Conservation (phyloP, 1,139 yeast genomes). For the Candida frijolesensis region DNA sequence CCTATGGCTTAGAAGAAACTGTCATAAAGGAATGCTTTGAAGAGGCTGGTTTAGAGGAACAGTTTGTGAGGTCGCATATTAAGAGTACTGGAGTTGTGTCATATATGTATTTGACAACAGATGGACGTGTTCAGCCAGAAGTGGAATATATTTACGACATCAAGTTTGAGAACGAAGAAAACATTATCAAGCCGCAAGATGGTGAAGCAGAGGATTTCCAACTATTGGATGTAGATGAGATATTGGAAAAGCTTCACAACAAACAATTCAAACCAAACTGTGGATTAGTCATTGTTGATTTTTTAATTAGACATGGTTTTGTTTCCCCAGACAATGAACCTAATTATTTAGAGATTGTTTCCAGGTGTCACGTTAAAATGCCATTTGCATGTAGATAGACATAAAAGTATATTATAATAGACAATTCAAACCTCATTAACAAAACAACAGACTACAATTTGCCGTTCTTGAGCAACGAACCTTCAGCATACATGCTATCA, state of each 20-base stretch:
- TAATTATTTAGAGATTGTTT: conserved; percentile 57
- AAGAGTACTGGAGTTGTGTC: conserved; percentile 66
- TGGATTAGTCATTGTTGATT: conserved; percentile 77
- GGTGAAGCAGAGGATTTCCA: conserved; percentile 81
- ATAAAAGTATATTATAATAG: not conserved
- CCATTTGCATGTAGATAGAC: conserved; percentile 60
- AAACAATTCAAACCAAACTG: conserved; percentile 89
- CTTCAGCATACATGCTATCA: conserved; percentile 51
- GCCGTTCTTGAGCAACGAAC: conserved; percentile 28
- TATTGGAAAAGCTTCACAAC: conserved; percentile 44
- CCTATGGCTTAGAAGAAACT: conserved; percentile 75
- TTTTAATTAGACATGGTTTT: conserved; percentile 78
- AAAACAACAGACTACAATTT: conserved; percentile 15
- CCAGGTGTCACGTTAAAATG: conserved; percentile 64
- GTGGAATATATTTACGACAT: conserved; percentile 81
- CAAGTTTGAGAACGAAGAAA: conserved; percentile 48
- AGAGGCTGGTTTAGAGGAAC: conserved; percentile 77
- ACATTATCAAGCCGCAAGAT: conserved; percentile 74
- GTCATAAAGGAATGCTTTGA: conserved; percentile 83
- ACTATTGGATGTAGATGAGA: conserved; percentile 62
- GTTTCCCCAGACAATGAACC: conserved; percentile 64
- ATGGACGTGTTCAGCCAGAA: conserved; percentile 81
- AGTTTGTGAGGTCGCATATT: conserved; percentile 48
- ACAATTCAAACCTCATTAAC: not conserved
- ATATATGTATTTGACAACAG: conserved; percentile 55